Conservation (phyloP, 306 rosid genomes). For the Vigna hirtella region DNA sequence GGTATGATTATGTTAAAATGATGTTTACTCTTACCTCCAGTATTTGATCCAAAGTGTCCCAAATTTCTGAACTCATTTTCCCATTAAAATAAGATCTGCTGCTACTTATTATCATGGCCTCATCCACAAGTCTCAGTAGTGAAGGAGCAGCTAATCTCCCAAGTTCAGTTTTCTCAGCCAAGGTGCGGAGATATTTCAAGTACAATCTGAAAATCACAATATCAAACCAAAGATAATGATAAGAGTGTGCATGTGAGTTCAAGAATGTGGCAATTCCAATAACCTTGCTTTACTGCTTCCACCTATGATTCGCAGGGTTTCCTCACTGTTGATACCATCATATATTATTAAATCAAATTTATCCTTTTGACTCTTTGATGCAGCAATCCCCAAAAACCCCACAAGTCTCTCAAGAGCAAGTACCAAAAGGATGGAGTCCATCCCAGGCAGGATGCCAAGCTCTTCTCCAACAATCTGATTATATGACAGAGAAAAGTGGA, state of each 20-base stretch:
- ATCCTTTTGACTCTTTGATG: constrained; percentile 55
- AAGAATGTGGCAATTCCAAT: constrained; percentile 35
- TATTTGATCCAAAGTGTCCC: constrained; percentile 77
- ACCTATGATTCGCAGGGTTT: constrained; percentile 77
- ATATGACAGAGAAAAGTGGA: constrained; percentile 31
- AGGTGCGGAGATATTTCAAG: constrained; percentile 74
- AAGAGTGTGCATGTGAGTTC: constrained; percentile 5
- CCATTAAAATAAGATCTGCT: constrained; percentile 60
- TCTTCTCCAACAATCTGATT: constrained; percentile 93
- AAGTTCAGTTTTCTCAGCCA: constrained; percentile 90
- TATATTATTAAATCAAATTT: constrained; percentile 77
- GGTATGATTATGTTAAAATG: constrained; percentile 22
- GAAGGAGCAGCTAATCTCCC: constrained; percentile 97
- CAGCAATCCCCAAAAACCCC: constrained; percentile 57
- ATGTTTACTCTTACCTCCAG: constrained; percentile 68
- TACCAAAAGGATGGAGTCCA: constrained; percentile 77
- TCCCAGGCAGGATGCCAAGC: constrained; percentile 93
- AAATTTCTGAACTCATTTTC: constrained; percentile 73
- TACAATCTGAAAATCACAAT: constrained; percentile 64
- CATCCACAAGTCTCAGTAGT: constrained; percentile 85
- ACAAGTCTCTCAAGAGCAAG: constrained; percentile 74
- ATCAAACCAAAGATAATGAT: constrained; percentile 27
- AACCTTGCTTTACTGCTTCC: constrained; percentile 89
- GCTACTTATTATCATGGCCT: constrained; percentile 69
- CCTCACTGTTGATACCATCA: constrained; percentile 88